Evolutionary conservation across 1,284 basidiomycete genomes (phyloP).

Genomic region (Heterobasidion irregulare): DNA sequence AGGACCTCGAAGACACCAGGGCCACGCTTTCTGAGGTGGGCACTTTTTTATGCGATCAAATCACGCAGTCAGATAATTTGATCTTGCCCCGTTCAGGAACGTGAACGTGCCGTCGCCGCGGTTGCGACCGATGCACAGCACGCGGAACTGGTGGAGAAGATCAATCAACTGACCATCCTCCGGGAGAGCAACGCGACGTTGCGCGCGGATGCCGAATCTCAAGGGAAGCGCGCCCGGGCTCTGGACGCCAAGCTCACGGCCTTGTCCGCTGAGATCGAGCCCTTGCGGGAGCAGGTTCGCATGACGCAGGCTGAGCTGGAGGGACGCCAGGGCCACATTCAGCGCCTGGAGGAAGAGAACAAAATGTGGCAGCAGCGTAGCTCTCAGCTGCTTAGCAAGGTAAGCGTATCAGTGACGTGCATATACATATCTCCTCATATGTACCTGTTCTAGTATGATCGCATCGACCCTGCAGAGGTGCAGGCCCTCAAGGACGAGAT

Average conservation of each 20-base stretch:
- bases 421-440: not conserved
- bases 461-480: constrained; percentile 83
- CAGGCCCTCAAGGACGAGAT: constrained; percentile 74
- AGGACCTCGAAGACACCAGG: constrained; percentile 65
- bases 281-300: constrained; percentile 66
- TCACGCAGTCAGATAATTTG: not conserved
- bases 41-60: constrained; percentile 8
- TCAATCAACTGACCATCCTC: constrained; percentile 81
- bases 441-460: constrained; percentile 56
- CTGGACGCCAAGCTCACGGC: constrained; percentile 58
- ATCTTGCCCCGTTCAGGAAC: constrained; percentile 43
- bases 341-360: constrained; percentile 72
- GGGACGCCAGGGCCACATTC: constrained; percentile 60
- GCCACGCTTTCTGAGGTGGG: constrained; percentile 53
- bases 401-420: constrained; percentile 16
- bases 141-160: constrained; percentile 78
- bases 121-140: constrained; percentile 76
- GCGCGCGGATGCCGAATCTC: constrained; percentile 64
- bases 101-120: constrained; percentile 63
- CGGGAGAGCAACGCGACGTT: constrained; percentile 86
- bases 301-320: constrained; percentile 69
- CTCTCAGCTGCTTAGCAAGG: constrained; percentile 73
- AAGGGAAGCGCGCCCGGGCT: constrained; percentile 56
- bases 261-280: constrained; percentile 61
- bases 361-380: constrained; percentile 84